Evolutionary conservation across 2,329 filamentous ascomycete species (phyloP), one percentile per base, ranked within the genome.

Genomic region (Pseudogymnoascus sp.): DNA sequence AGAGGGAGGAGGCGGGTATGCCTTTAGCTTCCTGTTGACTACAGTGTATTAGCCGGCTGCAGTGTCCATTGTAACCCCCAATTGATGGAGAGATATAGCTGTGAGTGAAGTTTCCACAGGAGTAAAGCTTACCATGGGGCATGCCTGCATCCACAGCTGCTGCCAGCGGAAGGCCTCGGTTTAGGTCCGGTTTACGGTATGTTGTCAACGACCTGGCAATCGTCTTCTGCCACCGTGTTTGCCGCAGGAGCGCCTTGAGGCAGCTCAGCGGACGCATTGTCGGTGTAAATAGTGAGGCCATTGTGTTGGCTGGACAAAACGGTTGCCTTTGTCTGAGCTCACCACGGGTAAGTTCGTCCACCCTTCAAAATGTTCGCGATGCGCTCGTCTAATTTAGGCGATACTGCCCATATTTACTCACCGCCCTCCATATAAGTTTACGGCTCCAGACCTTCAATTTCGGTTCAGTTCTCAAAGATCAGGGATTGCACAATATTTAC

Each of bases 241-340:
- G 80, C 66, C 86, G 80, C 69, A 91, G 72, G 38, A 84, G 77
- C 31, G 83, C 78, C 76, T 89, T 90, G 73, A 90, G 84, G 76
- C 85, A 87, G 80, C 84, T 83, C 72, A 90, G 75, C 65, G 89
- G 88, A 83, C 88, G 85, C 76, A 80, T 73, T 55, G 80, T 76
- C 62, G 70, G 69, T 43, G 63, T 69, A 67, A 61, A 45, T 43
- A 65, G 63, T 19, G 68, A 69, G 23, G 71, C 67, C 70, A 73
- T 71, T 33, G 38, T 68, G 64, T 45, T 64, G 43, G 37, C 19
- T 61, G 38, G 60, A 61, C 37, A 49, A 26, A 33, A 43, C 38
- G 58, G n/a, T 38, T 61, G 39, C 39, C 60, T 23, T 58, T 49
- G 60, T 52, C 60, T 26, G 37, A 26, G 60, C 12, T 38, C 37